These are phyloP conservation scores for Pulveroboletus ravenelii DNA, from an alignment of 768 basidiomycete species.

Conservation along the genomic window DNA sequence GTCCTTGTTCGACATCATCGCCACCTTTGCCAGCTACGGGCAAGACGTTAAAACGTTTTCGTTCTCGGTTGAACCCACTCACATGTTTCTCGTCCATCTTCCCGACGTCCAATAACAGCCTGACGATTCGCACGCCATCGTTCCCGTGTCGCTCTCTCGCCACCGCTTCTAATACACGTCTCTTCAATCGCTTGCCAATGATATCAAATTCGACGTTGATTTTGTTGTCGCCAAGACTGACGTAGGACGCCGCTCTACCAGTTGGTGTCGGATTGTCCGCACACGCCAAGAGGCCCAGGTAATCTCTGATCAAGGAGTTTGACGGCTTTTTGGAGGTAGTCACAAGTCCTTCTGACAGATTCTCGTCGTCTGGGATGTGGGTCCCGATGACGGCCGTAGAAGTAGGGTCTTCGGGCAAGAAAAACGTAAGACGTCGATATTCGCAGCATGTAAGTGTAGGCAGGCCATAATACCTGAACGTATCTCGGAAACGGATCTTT, in stretches of 20 bases:
- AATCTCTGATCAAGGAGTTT: slow-evolving; percentile 66
- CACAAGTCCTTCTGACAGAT: slow-evolving; percentile 60
- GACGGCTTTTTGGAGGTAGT: slow-evolving; percentile 51
- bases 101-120: slow-evolving; percentile 72
- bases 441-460: background rate
- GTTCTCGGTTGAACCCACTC: slow-evolving; percentile 15
- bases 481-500: slow-evolving; percentile 54
- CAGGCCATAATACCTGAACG: slow-evolving; percentile 49
- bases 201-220: slow-evolving; percentile 78
- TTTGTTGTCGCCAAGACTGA: slow-evolving; percentile 66
- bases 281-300: slow-evolving; percentile 71
- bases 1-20: slow-evolving; percentile 89
- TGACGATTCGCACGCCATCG: slow-evolving; percentile 77
- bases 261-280: slow-evolving; percentile 78
- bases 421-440: background rate
- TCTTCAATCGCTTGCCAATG: slow-evolving; percentile 60
- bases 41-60: background rate
- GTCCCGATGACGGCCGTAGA: slow-evolving; percentile 61
- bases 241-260: slow-evolving; percentile 65
- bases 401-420: slow-evolving; percentile 47
- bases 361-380: slow-evolving; percentile 58
- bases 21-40: slow-evolving; percentile 82
- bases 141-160: slow-evolving; percentile 80
- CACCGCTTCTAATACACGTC: slow-evolving; percentile 70
- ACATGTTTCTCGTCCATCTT: slow-evolving; percentile 97